Percentiles rank a stretch among this genome's conserved stretches.
Evolutionary conservation across 108 stramenopile genomes (phyloP).

Genomic region (Stephanodiscus triporus): DNA sequence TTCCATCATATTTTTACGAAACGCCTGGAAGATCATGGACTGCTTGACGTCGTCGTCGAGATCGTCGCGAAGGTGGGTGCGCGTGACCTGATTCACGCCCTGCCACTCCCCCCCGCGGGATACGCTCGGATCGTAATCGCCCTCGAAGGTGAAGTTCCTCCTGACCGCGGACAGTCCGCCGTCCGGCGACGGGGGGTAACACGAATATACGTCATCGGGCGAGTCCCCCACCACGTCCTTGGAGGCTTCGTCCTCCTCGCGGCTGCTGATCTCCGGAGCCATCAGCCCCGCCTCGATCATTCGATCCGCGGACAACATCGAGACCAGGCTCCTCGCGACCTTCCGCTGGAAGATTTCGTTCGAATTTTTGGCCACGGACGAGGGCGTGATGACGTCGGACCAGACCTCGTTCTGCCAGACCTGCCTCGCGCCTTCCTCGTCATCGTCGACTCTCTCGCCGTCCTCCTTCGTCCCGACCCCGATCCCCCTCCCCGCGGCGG

Average conservation of each 20-base stretch:
- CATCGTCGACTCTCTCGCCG: background rate
- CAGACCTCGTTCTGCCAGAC: constrained; percentile 40
- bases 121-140: constrained; percentile 3
- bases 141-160: constrained; percentile 14
- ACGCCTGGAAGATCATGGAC: constrained; percentile 8
- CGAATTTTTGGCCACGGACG: constrained; percentile 28
- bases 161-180: background rate
- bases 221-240: constrained; percentile 34
- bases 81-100: constrained; percentile 7
- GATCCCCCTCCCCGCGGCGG: background rate
- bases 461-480: background rate
- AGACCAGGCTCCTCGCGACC: constrained; percentile 56
- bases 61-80: constrained; percentile 6
- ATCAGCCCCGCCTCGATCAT: constrained; percentile 28
- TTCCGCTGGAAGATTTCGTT: constrained; percentile 61
- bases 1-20: constrained; percentile 55
- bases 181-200: background rate
- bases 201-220: constrained; percentile 20
- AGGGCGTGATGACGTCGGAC: constrained; percentile 30
- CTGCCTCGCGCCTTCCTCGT: background rate
- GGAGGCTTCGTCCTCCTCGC: constrained; percentile 26
- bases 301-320: constrained; percentile 48
- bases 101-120: constrained; percentile 19
- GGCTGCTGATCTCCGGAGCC: constrained; percentile 16
- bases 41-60: constrained; percentile 18